Evolutionary conservation across 768 basidiomycete species (phyloP), one percentile per base, ranked within the genome.

Genomic region (Cystofilobasidium macerans): DNA sequence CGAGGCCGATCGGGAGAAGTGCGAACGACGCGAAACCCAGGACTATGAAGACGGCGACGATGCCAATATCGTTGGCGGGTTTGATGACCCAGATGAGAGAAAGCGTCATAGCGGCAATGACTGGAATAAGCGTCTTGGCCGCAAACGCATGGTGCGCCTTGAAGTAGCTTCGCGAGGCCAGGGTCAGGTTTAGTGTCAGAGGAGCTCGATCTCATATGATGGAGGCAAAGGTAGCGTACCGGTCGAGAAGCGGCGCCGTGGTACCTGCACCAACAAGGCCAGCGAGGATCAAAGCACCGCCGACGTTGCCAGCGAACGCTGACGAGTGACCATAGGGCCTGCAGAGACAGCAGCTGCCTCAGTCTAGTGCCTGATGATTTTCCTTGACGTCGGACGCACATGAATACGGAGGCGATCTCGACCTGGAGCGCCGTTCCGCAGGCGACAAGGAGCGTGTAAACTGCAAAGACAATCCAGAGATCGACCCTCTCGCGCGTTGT

Each of bases 1-100:
- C 89, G 64, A 92, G 77, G 1, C 79, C 84, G 35, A 90, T 80
- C 1, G 89, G 88, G 2, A 92, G 80, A 77, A 91, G 81, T 2
- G 84, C 81, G 64, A 91, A 69, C 3, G 84, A 84, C 56, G 80
- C 75, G 18, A 82, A 76, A 20, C 89, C 89, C 36, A 89, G 81
- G 36, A 90, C 72, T 4, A 81, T 81, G 78, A 86, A 84, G 56
- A 90, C 78, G 4, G 79, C 80, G 72, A 83, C 91, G 12, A 90
- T 74, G 0, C 78, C 83, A 1, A 74, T 83, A 0, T 76, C 73
- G 69, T 88, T 84, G 69, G 86, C 72, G 12, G 83, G 83, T 65
- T 79, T 82, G 42, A 86, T 87, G 87, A 71, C 48, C 57, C 20
- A 64, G 36, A 91, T 85, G 22, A 90, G 76, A 6, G 83, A 82